Evolutionary conservation across 352 stramenopile genomes (phyloP).

Genomic region (Pythium aquatile): DNA sequence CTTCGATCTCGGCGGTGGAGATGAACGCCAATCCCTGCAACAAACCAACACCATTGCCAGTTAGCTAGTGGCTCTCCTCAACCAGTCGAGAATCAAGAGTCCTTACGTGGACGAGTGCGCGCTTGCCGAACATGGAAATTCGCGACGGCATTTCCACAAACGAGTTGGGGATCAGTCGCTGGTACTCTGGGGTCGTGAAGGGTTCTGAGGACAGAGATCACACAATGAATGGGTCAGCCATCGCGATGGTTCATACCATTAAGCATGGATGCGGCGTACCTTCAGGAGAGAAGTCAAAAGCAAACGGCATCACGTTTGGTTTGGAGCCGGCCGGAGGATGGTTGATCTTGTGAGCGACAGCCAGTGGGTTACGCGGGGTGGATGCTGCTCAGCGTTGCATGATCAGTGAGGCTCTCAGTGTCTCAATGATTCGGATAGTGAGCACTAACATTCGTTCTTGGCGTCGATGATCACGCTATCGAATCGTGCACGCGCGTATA

Average conservation of each 20-base stretch:
- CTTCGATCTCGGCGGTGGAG: constrained; percentile 69
- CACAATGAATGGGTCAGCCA: background rate
- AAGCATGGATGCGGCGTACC: constrained; percentile 24
- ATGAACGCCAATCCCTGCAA: constrained; percentile 73
- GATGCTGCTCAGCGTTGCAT: constrained; percentile 35
- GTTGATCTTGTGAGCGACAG: constrained; percentile 86
- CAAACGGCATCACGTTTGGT: constrained; percentile 81
- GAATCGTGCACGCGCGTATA: constrained; percentile 75
- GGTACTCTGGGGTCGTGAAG: constrained; percentile 56
- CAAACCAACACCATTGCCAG: background rate
- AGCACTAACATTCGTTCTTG: constrained; percentile 63
- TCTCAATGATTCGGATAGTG: background rate
- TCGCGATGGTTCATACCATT: too few relatives aligned
- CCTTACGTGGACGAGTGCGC: constrained; percentile 75
- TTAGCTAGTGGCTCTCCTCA: background rate
- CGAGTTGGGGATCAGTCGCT: constrained; percentile 77
- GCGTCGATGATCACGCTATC: constrained; percentile 87
- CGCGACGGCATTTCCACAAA: constrained; percentile 81
- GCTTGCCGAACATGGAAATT: constrained; percentile 82
- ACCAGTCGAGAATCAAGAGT: background rate
- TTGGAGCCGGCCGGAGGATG: constrained; percentile 61
- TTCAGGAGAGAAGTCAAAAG: constrained; percentile 78
- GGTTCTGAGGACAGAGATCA: constrained; percentile 39
- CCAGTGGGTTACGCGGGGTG: constrained; percentile 60
- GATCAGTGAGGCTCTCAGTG: background rate